These are phyloP conservation scores for Diospyros lotus DNA, from an alignment of 148 eudicot genomes.

Conservation along the genomic window DNA sequence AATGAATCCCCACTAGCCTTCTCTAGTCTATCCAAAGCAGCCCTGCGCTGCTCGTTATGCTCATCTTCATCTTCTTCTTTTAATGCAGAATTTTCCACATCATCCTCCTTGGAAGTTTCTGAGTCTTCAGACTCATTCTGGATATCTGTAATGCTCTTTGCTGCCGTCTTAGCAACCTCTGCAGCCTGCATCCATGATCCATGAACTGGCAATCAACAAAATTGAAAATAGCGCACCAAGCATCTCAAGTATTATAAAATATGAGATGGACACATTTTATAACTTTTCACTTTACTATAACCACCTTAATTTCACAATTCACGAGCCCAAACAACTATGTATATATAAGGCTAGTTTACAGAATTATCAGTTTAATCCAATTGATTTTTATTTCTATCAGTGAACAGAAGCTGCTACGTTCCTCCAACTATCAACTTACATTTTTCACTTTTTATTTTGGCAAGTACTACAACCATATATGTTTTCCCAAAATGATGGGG, in stretches of 20 bases:
- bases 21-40: conserved; percentile 76
- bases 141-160: conserved; percentile 67
- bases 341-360: not conserved
- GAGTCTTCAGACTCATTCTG: conserved; percentile 51
- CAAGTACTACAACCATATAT: not conserved
- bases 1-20: conserved; percentile 80
- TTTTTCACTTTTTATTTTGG: not conserved
- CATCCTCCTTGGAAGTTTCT: conserved; percentile 54
- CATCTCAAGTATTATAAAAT: not conserved
- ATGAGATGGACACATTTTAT: not conserved
- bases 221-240: conserved; percentile 1
- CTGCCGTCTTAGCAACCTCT: conserved; percentile 81
- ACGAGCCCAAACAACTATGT: not conserved
- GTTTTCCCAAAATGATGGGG: too few species aligned
- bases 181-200: conserved; percentile 51
- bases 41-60: conserved; percentile 44
- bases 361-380: not conserved
- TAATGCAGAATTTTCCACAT: conserved; percentile 27
- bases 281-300: not conserved
- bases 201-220: conserved; percentile 3
- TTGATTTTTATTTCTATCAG: not conserved
- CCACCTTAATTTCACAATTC: not conserved
- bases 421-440: not conserved
- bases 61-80: conserved; percentile 56
- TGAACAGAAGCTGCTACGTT: not conserved